Base-by-base conservation (phyloP, 2,329 filamentous ascomycete genomes). In the Drechslerella stenobrocha region DNA sequence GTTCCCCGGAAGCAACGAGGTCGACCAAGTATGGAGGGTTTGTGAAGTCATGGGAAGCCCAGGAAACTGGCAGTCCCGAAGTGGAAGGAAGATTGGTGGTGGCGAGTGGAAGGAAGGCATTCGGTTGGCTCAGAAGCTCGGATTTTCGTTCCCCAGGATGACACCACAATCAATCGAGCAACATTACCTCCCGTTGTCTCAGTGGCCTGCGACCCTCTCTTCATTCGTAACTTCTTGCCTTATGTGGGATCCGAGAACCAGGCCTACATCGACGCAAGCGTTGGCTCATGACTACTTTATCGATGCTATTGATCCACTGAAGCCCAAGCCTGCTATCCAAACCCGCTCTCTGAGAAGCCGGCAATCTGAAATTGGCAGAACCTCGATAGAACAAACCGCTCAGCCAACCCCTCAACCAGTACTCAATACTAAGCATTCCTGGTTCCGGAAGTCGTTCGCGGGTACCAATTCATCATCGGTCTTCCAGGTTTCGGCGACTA, bases 1-100 rank as follows among this genome's bases (percentile, higher is more conserved):
- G 8, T 98, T 98, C 80, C 93, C 93, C 8, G 93, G 93, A 73
- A 90, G 90, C 74, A 98, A 98, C 75, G 93, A 98, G 79, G 93
- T 98, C 1, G 93, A 98, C 73, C 93, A 98, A 77, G 93, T 98
- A 1, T 98, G 93, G 93, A 87, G 93, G 72, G 89, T 98, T 0
- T 98, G 93, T 75, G 93, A 98, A 76, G 96, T 98, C 63, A 98
- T 98, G 93, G 93, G 93, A 50, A 97, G 92, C 78, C 93, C 93
- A 1, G 93, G 93, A 44, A 92, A 92, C 78, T 98, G 93, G 93
- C 93, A 95, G 76, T 96, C 89, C 80, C 96, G 96, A 78, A 81
- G 88, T 3, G 91, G 91, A 22, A 81, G 82, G 23, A 88, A 87
- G 71, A 89, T 98, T 24, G 93, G 93, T 57, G 93, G 93, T 74